Base-by-base conservation (phyloP, 164 flowering plant species). In the Taxillus chinensis region DNA sequence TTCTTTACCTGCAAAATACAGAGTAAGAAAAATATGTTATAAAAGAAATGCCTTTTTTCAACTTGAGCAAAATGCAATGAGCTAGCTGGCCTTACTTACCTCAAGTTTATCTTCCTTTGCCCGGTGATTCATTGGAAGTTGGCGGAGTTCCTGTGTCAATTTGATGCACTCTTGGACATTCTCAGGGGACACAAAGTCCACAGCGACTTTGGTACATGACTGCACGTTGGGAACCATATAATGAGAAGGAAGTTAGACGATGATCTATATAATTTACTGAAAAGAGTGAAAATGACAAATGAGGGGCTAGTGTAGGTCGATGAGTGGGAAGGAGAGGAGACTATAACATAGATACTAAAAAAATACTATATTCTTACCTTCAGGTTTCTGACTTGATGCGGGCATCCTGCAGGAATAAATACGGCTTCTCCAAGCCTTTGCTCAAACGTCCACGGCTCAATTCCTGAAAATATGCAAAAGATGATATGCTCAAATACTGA, bases 391-490 rank as follows among this genome's bases (percentile, higher is more conserved):
- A 90, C 97, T 81, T 90, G 97, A 68, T 88, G 96, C 7, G 97
- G 97, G 53, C 97, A 90, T 49, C 97, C 95, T 10, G 95, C 95
- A 68, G 95, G 97, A 70, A 90, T 90, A 63, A 90, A 88, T 10
- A 90, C 95, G 39, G 97, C 95, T 66, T 90, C 95, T 40, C 97
- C 93, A 51, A 80, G 85, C 48, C 55, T 75, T 62, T 88, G 97
- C 63, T 73, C 87, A 67, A 91, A 91, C 0, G 96, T 86, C 96
- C 97, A 91, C 6, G 97, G 83, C 68, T 88, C 93, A 9, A 91
- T 59, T 11, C 89, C 97, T 90, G 39, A 7, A 7, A 58, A 67
- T 50, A 7, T 12, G 4, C 14, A 42, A 52, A 41, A n/a, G 5
- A 10, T 9, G 14, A 49, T 49, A 14, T 1, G 14, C 10, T 49